Percentiles rank a stretch among this genome's conserved stretches.
Evolutionary conservation across 495 filamentous ascomycete genomes (phyloP).

Genomic region (Penicillium soppii): DNA sequence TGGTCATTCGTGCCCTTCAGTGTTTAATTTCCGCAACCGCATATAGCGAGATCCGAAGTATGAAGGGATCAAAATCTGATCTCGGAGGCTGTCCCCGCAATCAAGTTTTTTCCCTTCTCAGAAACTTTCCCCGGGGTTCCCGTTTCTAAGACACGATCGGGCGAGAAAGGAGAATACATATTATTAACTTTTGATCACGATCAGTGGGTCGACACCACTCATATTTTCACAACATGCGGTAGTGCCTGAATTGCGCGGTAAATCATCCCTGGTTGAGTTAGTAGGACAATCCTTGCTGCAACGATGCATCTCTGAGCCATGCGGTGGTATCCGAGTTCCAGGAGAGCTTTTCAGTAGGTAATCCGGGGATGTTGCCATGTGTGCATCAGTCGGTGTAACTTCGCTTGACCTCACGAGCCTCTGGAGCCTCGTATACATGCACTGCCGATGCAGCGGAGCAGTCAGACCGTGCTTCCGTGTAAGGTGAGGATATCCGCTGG

Average conservation of each 20-base stretch:
- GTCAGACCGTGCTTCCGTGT: background rate
- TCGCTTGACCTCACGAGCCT: background rate
- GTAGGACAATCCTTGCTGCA: constrained; percentile 17
- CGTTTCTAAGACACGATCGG: constrained; percentile 13
- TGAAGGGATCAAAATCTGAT: background rate
- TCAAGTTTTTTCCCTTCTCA: background rate
- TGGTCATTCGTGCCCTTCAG: background rate
- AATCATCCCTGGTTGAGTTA: constrained; percentile 15
- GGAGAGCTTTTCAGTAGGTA: background rate
- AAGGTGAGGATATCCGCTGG: background rate
- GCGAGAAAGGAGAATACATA: no score
- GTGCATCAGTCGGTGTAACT: constrained; percentile 7
- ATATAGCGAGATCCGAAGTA: background rate
- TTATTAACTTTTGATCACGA: constrained; percentile 5
- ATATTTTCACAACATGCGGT: background rate
- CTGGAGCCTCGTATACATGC: constrained; percentile 2
- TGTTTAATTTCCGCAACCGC: background rate
- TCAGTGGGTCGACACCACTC: background rate
- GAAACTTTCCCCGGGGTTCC: background rate
- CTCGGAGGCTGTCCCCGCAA: background rate
- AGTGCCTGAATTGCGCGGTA: constrained; percentile 21
- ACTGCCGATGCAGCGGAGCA: background rate
- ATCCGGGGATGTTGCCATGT: constrained; percentile 5
- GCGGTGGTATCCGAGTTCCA: background rate
- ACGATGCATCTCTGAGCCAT: background rate